A percentile compares a stretch with the other conserved stretches of the same genome.
Conservation (phyloP, 805 yeast species). For the Pichia nanzhaoensis region DNA sequence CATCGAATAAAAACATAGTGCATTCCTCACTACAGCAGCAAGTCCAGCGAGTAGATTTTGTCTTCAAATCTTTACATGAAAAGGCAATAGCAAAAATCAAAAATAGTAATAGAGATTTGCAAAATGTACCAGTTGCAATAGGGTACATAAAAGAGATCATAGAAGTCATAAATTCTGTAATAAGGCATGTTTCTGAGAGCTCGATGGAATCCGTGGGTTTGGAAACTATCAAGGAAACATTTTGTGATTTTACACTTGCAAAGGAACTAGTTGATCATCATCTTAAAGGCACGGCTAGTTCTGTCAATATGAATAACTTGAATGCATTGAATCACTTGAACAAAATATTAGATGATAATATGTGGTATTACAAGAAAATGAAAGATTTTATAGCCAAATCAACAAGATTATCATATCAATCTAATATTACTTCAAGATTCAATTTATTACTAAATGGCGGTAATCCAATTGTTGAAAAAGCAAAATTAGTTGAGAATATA, state of each 20-base stretch:
- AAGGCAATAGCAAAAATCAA: conserved; percentile 1
- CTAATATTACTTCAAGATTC: conserved; percentile 7
- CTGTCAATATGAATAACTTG: not conserved
- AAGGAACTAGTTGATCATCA: conserved; percentile 1
- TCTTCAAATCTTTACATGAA: conserved; percentile 5
- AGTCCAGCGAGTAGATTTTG: conserved; percentile 1
- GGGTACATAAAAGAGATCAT: not conserved
- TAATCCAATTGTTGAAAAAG: conserved; percentile 6
- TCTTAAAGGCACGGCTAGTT: not conserved
- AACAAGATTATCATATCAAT: conserved; percentile 2
- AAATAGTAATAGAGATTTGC: not conserved
- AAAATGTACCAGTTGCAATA: not conserved
- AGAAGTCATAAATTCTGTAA: not conserved
- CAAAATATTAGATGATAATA: not conserved
- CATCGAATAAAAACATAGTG: conserved; percentile 4
- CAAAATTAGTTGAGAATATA: conserved; percentile 5
- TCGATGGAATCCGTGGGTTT: conserved; percentile 5
- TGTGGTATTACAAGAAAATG: conserved; percentile 4
- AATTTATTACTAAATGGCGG: conserved; percentile 9
- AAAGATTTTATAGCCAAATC: conserved; percentile 7
- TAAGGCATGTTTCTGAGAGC: not conserved
- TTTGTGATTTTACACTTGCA: conserved; percentile 4
- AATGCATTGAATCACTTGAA: not conserved
- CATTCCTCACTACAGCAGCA: conserved; percentile 4
- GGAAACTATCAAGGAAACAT: conserved; percentile 3